These are phyloP conservation scores for Aspergillus pseudoterreus DNA, from an alignment of 2,329 filamentous ascomycete genomes.

Conservation along the genomic window DNA sequence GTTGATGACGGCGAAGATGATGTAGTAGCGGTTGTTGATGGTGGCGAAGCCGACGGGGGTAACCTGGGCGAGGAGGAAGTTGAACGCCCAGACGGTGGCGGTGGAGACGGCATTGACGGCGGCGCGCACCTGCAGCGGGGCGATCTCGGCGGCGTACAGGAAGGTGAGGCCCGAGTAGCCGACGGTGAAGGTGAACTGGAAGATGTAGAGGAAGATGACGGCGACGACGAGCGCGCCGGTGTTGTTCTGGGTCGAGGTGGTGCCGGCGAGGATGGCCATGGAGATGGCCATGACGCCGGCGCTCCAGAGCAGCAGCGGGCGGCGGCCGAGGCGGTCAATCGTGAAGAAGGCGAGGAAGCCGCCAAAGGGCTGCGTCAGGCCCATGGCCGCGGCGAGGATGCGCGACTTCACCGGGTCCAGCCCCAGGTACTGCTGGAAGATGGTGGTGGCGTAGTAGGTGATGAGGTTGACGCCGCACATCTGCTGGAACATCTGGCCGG, in stretches of 20 bases:
- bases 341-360: conserved; percentile 45
- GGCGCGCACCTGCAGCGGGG: conserved; percentile 39
- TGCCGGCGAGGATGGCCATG: conserved; percentile 43
- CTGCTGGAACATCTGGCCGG: conserved; percentile 35
- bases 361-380: conserved; percentile 34
- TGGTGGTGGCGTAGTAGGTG: conserved; percentile 33
- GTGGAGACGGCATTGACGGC: conserved; percentile 57
- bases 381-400: conserved; percentile 28
- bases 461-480: conserved; percentile 37
- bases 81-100: conserved; percentile 39
- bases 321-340: conserved; percentile 40
- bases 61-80: conserved; percentile 35
- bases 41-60: conserved; percentile 35
- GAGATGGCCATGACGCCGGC: no score
- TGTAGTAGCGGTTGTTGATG: conserved; percentile 48
- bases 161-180: conserved; percentile 60
- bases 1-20: conserved; percentile 42
- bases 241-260: conserved; percentile 45
- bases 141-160: conserved; percentile 58
- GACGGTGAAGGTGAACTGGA: conserved; percentile 59
- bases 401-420: conserved; percentile 20
- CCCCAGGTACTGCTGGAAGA: conserved; percentile 36
- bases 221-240: conserved; percentile 49
- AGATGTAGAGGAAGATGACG: conserved; percentile 57
- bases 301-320: conserved; percentile 26